These are phyloP conservation scores for Gossypium trilobum DNA, from an alignment of 441 rosid genomes.

Conservation along the genomic window DNA sequence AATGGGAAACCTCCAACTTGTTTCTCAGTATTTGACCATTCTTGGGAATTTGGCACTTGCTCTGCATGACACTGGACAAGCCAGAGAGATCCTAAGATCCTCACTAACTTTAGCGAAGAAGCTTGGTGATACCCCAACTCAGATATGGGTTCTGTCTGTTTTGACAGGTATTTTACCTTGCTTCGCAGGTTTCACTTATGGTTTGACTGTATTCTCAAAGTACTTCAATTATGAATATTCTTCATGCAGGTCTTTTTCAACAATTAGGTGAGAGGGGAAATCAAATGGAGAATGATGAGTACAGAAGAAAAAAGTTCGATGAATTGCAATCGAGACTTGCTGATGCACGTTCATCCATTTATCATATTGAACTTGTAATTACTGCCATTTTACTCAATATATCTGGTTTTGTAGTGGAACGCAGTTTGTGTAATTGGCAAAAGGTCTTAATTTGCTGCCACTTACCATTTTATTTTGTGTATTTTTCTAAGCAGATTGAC, in stretches of 20 bases:
- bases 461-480: constrained; percentile 9
- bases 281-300: constrained; percentile 86
- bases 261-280: constrained; percentile 72
- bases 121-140: constrained; percentile 82
- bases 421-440: not conserved
- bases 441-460: not conserved
- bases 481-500: constrained; percentile 43
- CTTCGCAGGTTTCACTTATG: not conserved
- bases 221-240: constrained; percentile 3
- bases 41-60: constrained; percentile 88
- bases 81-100: constrained; percentile 87
- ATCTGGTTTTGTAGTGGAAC: not conserved
- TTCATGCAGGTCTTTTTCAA: constrained; percentile 48
- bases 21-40: constrained; percentile 79
- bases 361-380: constrained; percentile 72
- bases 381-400: not conserved
- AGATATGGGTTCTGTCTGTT: constrained; percentile 86
- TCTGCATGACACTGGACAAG: constrained; percentile 78
- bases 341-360: constrained; percentile 75
- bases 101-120: constrained; percentile 82
- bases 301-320: constrained; percentile 50
- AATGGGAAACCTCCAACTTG: constrained; percentile 93
- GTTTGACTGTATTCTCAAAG: not conserved
- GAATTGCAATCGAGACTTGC: constrained; percentile 74
- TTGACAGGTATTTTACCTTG: constrained; percentile 45